A percentile compares a stretch with the other conserved stretches of the same genome.
These are phyloP conservation scores for Ophiostoma pallidulum DNA, from an alignment of 2,329 filamentous ascomycete species.

Conservation along the genomic window DNA sequence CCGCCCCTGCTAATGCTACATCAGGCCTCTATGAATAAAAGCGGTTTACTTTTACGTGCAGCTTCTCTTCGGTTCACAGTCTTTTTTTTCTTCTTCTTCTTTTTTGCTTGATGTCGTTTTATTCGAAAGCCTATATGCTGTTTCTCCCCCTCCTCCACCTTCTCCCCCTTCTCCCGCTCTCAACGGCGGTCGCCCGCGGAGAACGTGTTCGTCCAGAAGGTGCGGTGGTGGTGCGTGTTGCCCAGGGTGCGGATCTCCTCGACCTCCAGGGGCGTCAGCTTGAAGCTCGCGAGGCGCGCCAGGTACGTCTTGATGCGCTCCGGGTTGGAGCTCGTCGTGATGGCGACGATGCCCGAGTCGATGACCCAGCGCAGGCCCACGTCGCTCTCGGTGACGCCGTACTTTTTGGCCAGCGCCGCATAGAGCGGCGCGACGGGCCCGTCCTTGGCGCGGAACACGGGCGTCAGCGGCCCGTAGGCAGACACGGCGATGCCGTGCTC, in stretches of 20 bases:
- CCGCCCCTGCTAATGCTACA: too few species aligned
- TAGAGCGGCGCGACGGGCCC: conserved; percentile 47
- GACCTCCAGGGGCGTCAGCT: conserved; percentile 51
- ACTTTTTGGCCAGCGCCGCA: conserved; percentile 44
- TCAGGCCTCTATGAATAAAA: too few species aligned
- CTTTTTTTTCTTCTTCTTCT: background rate
- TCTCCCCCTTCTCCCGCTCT: background rate
- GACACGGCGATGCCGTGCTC: conserved; percentile 47
- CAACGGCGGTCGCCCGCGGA: conserved; percentile 36
- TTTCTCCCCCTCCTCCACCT: too few species aligned
- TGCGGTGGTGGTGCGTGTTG: conserved; percentile 50
- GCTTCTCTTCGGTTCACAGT: background rate
- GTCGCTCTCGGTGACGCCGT: conserved; percentile 46
- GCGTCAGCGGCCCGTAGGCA: conserved; percentile 47
- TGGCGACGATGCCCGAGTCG: conserved; percentile 47
- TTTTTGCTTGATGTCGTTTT: background rate
- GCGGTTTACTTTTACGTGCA: too few species aligned
- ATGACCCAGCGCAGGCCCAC: conserved; percentile 50
- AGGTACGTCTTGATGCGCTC: conserved; percentile 48
- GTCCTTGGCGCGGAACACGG: conserved; percentile 36
- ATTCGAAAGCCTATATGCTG: background rate
- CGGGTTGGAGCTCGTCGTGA: conserved; percentile 52
- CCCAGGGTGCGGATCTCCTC: conserved; percentile 46
- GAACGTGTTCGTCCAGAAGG: conserved; percentile 48
- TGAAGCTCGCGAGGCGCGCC: conserved; percentile 41